Conservation (phyloP, 306 rosid genomes). For the Cucurbita ficifolia region DNA sequence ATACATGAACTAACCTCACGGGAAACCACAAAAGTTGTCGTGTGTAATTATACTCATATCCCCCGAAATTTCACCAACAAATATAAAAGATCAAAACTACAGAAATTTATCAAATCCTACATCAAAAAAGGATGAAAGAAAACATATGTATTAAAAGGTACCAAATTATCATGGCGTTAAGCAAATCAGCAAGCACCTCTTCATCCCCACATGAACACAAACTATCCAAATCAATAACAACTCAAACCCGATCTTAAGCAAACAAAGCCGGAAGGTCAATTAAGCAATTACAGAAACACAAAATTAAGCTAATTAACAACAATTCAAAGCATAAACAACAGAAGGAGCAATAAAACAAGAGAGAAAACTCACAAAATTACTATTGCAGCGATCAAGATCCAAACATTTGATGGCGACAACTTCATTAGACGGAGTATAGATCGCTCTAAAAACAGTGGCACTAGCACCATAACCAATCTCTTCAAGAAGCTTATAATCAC, state of each 20-base stretch:
- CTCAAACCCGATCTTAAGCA: background rate
- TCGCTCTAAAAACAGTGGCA: slow-evolving; percentile 81
- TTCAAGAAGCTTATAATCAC: slow-evolving; percentile 81
- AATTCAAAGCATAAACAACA: background rate
- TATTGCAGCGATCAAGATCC: slow-evolving; percentile 98
- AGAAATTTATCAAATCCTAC: background rate
- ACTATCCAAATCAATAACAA: background rate
- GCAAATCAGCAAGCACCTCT: background rate
- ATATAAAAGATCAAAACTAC: background rate
- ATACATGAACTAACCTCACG: background rate
- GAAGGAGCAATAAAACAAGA: background rate
- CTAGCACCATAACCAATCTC: slow-evolving; percentile 96
- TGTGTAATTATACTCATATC: background rate
- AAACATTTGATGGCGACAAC: slow-evolving; percentile 82
- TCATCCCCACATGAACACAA: background rate
- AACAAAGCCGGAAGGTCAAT: background rate
- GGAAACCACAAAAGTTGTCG: background rate
- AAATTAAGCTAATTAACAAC: background rate
- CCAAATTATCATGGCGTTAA: background rate
- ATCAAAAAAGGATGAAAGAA: background rate
- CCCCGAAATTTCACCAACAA: background rate
- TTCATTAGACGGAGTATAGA: slow-evolving; percentile 67
- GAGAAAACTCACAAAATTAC: slow-evolving; percentile 42
- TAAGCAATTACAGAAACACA: background rate
- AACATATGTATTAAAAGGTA: background rate